Conservation (phyloP, 1,284 basidiomycete genomes). For the Leccinum angustisporum region DNA sequence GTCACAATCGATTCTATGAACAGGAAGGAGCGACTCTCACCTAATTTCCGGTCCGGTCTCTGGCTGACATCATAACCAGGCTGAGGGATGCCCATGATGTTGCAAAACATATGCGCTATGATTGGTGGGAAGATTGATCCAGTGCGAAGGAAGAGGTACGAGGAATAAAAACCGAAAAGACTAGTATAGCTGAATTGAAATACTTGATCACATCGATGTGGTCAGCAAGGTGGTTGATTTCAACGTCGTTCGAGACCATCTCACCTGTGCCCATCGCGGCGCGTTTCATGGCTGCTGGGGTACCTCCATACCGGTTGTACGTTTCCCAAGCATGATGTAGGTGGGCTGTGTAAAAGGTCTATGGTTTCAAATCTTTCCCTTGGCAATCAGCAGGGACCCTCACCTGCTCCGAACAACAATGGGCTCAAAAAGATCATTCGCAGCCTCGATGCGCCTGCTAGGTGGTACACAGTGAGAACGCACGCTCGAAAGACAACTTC, state of each 20-base stretch:
- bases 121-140: slow-evolving; percentile 65
- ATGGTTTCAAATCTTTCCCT: slow-evolving; percentile 1
- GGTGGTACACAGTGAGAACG: slow-evolving; percentile 71
- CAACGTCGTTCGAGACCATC: slow-evolving; percentile 29
- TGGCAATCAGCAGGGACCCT: slow-evolving; percentile 22
- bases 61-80: slow-evolving; percentile 37
- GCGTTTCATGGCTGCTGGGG: slow-evolving; percentile 54
- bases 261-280: slow-evolving; percentile 63
- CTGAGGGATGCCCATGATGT: slow-evolving; percentile 88
- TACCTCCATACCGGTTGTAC: slow-evolving; percentile 72
- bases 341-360: slow-evolving; percentile 61
- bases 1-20: slow-evolving; percentile 10
- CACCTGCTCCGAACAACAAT: slow-evolving; percentile 86
- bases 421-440: slow-evolving; percentile 81
- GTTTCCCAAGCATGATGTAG: slow-evolving; percentile 88
- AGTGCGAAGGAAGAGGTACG: slow-evolving; percentile 84
- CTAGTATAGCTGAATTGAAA: slow-evolving; percentile 90
- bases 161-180: slow-evolving; percentile 87
- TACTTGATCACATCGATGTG: slow-evolving; percentile 43
- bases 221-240: slow-evolving; percentile 9
- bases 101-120: slow-evolving; percentile 87
- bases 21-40: slow-evolving; percentile 24
- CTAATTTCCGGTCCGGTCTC: slow-evolving; percentile 40
- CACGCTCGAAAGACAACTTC: slow-evolving; percentile 91
- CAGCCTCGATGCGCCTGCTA: slow-evolving; percentile 56